A percentile compares a stretch with the other conserved stretches of the same genome.
Evolutionary conservation across 2,329 filamentous ascomycete species (phyloP).

Genomic region (Aulographum hederae): DNA sequence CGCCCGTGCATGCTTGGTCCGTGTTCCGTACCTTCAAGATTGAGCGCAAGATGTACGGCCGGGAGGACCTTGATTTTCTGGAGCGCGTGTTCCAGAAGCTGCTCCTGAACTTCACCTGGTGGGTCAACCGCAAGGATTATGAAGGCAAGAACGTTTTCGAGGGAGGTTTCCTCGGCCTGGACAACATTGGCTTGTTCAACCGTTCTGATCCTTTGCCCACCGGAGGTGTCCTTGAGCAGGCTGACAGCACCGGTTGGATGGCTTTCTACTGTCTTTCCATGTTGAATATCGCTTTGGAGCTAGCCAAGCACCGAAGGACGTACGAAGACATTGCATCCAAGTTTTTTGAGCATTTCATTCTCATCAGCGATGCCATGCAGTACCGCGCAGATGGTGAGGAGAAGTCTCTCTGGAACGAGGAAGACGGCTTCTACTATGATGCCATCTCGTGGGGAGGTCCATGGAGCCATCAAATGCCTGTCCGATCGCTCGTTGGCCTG

Average conservation of each 20-base stretch:
- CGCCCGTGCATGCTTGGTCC: conserved; percentile 90
- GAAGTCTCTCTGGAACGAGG: conserved; percentile 85
- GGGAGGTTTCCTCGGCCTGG: conserved; percentile 82
- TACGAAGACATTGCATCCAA: conserved; percentile 97
- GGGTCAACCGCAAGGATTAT: conserved; percentile 90
- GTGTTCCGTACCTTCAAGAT: conserved; percentile 96
- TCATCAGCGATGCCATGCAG: conserved; percentile 95
- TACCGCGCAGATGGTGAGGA: conserved; percentile 48
- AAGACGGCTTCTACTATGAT: conserved; percentile 97
- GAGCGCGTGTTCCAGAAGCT: conserved; percentile 95
- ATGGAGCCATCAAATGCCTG: conserved; percentile 81
- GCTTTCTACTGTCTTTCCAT: conserved; percentile 92
- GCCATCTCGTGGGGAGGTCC: conserved; percentile 92
- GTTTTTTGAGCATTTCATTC: conserved; percentile 97
- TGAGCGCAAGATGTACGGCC: conserved; percentile 89
- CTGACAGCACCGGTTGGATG: conserved; percentile 98
- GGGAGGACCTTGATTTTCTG: conserved; percentile 86
- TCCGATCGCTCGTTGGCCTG: conserved; percentile 78
- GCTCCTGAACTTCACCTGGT: conserved; percentile 95
- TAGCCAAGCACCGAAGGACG: conserved; percentile 84
- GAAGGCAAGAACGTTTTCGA: conserved; percentile 97
- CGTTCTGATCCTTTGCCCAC: conserved; percentile 88
- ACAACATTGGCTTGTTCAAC: conserved; percentile 97
- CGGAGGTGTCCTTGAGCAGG: conserved; percentile 83
- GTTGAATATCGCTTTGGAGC: conserved; percentile 89